Evolutionary conservation across 1,139 yeast genomes (phyloP), one percentile per base, ranked within the genome.

Genomic region (Lodderomyces pseudojiufengensis): DNA sequence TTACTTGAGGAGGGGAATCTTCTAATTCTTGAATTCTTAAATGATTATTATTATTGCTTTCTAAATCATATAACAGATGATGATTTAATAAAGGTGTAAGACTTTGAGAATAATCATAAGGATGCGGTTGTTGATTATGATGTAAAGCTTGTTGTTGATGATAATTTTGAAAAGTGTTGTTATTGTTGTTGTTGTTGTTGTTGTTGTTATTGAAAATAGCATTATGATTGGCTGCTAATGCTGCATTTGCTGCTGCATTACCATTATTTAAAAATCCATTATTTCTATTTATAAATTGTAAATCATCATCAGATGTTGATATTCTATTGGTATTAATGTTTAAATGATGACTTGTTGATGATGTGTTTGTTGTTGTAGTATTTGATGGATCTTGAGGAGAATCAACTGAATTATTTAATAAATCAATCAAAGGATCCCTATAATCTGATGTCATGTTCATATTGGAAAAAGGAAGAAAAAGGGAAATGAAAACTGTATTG

Each of bases 281-380:
- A 15, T 28, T 28, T 34, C 71, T 47, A 32, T 57, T 52, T 26
- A 66, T 65, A 14, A 61, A 59, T 37, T 65, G 69, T 27, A 65
- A 59, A 31, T 65, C 70, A 36, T 56, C 38, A 12, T 26, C 28
- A 9, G 36, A 20, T 24, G 24, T 20, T 13, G 21, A 14, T 2
- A 33, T 20, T 5, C 5, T 18, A 14, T 27, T n/a, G 11, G 24
- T 30, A 18, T 18, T 18, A 18, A 18, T 18, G 7, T 18, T 18
- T 7, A 18, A 18, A 13, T 27, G 29, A 15, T 27, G 15, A 25
- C 15, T 11, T 5, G 18, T 13, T 11, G 9, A n/a, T 27, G 30
- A 18, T 23, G 30, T 27, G 30, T n/a, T n/a, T n/a, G 5, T n/a
- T 23, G 18, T 13, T 18, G 20, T 5, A 5, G 7, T 5, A 18